These are phyloP conservation scores for Periconia sp. DNA, from an alignment of 2,329 filamentous ascomycete genomes.

Conservation along the genomic window DNA sequence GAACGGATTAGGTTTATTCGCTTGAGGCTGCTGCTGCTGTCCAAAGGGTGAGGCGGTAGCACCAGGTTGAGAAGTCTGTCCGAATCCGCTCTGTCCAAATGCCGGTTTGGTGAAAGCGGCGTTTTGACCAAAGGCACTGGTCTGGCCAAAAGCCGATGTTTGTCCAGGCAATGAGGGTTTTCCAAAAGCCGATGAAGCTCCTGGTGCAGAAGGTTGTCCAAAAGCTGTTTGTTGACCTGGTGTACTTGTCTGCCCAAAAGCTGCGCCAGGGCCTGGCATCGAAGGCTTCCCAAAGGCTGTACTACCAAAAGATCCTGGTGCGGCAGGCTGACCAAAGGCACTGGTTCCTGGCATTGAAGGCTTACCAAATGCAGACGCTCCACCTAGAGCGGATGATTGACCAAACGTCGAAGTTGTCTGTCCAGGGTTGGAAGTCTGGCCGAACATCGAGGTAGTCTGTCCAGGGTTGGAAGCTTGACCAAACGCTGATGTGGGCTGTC, in stretches of 20 bases:
- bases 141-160: constrained; percentile 29
- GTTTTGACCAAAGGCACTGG: constrained; percentile 24
- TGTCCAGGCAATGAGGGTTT: constrained; percentile 32
- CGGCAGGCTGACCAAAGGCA: constrained; percentile 22
- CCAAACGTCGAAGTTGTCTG: constrained; percentile 28
- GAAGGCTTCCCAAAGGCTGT: constrained; percentile 30
- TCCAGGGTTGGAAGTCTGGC: constrained; percentile 37
- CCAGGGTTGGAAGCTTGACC: constrained; percentile 40
- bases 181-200: constrained; percentile 34
- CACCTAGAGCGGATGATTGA: constrained; percentile 15
- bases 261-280: constrained; percentile 10
- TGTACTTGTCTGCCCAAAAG: constrained; percentile 28
- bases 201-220: constrained; percentile 40
- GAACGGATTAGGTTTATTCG: constrained; percentile 29
- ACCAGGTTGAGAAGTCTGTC: constrained; percentile 46
- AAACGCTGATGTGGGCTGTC: constrained; percentile 35
- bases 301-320: constrained; percentile 10
- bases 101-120: constrained; percentile 3
- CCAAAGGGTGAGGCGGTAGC: constrained; percentile 33
- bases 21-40: constrained; percentile 29
- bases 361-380: constrained; percentile 31
- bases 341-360: constrained; percentile 10
- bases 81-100: constrained; percentile 43
- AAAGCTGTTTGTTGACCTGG: constrained; percentile 35
- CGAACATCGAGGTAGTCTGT: constrained; percentile 38